These are phyloP conservation scores for Melampsora larici-populina DNA, from an alignment of 1,284 basidiomycete genomes.

Conservation along the genomic window DNA sequence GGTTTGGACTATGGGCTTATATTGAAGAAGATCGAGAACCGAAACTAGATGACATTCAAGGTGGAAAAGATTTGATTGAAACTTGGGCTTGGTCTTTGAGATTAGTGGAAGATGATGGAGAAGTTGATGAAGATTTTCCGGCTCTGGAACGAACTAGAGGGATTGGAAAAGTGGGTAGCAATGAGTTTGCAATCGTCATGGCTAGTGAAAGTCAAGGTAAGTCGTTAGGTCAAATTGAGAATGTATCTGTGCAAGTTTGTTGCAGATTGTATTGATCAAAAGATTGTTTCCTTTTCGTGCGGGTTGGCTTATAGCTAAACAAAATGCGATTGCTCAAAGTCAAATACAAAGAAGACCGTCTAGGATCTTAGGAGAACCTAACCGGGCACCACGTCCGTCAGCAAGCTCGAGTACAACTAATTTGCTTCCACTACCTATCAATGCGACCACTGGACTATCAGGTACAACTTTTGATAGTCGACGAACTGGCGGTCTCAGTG, in stretches of 20 bases:
- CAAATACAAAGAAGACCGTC: conserved; percentile 41
- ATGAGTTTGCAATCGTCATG: conserved; percentile 79
- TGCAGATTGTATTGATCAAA: background rate
- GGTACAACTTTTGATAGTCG: conserved; percentile 17
- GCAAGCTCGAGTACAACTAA: conserved; percentile 3
- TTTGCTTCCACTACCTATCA: conserved; percentile 17
- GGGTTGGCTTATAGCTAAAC: conserved; percentile 17
- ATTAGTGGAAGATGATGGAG: conserved; percentile 94
- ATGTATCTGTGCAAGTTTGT: background rate
- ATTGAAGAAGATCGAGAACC: conserved; percentile 83
- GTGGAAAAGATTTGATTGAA: conserved; percentile 63
- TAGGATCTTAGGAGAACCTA: conserved; percentile 24
- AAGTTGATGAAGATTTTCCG: conserved; percentile 99
- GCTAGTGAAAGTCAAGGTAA: conserved; percentile 64
- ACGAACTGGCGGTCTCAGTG: conserved; percentile 1
- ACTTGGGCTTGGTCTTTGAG: conserved; percentile 89
- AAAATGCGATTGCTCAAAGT: conserved; percentile 28
- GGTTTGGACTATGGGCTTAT: conserved; percentile 84
- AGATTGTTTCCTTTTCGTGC: background rate
- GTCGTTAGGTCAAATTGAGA: background rate
- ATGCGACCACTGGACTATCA: conserved; percentile 15
- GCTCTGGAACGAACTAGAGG: conserved; percentile 83
- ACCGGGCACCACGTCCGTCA: background rate
- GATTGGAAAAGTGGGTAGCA: conserved; percentile 82
- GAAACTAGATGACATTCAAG: conserved; percentile 65